Evolutionary conservation across 1,284 basidiomycete genomes (phyloP), one percentile per base, ranked within the genome.

Genomic region (Rhodotorula sp.): DNA sequence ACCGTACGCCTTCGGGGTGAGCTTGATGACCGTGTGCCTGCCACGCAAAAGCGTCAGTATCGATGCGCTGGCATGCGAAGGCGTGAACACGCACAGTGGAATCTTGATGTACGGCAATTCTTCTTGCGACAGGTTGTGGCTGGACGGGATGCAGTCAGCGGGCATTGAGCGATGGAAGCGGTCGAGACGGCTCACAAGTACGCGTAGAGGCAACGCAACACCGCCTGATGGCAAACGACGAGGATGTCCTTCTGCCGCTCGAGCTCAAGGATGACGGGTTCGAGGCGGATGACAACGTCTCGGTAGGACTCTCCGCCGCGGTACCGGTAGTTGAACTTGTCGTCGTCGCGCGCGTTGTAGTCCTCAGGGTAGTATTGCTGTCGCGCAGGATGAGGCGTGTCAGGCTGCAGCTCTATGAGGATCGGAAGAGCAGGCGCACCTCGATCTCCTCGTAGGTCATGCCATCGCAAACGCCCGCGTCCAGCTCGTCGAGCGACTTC

Each of bases 371-470:
- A 99, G 61, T 88, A 88, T 83, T 88, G 86, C 90, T 94, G 79
- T 30, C 20, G 11, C 37, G 28, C 31, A n/a, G 15, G 40, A 44
- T 44, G 34, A 34, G 7, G 24, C 15, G 34, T 13, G 30, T 15
- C 2, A 22, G 47, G n/a, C n/a, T n/a, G n/a, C n/a, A n/a, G n/a
- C n/a, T n/a, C n/a, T n/a, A n/a, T n/a, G n/a, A n/a, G n/a, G n/a
- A n/a, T n/a, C n/a, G n/a, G n/a, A n/a, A n/a, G n/a, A n/a, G n/a
- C n/a, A n/a, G n/a, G 10, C 81, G 60, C 64, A 90, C 92, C 84
- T 94, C 95, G 67, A 99, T 98, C 84, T 99, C 95, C 82, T 94
- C 90, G 79, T 99, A 99, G 1, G 96, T 99, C 96, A 99, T 99
- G 20, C 90, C 94, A 81, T 99, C 96, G 78, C 96, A 99, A 22